Conservation (phyloP, 1,284 basidiomycete species). For the Apiotrichum akiyoshidainum region DNA sequence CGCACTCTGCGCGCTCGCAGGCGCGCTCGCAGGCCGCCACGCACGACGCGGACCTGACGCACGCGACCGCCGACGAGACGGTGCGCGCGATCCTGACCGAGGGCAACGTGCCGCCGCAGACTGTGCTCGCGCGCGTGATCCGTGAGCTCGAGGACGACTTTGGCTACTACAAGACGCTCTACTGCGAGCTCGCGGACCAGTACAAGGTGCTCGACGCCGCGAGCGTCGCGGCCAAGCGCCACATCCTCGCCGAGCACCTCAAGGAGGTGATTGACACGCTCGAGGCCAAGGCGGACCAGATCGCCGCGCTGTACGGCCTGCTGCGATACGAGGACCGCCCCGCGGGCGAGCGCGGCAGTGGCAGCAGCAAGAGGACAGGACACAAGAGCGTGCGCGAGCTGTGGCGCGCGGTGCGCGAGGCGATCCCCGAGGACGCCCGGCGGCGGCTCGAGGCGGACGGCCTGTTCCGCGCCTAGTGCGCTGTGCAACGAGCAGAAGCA, state of each 20-base stretch:
- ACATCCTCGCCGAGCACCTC: constrained; percentile 75
- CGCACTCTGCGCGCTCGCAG: not conserved
- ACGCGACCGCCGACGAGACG: constrained; percentile 21
- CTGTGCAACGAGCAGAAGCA: no score
- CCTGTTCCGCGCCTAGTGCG: constrained; percentile 4
- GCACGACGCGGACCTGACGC: not conserved
- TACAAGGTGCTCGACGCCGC: constrained; percentile 81
- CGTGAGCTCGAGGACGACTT: constrained; percentile 86
- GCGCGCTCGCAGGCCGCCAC: not conserved
- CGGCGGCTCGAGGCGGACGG: constrained; percentile 34
- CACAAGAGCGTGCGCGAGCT: constrained; percentile 34
- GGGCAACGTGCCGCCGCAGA: constrained; percentile 68
- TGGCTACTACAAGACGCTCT: constrained; percentile 85
- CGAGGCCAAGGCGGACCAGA: constrained; percentile 86
- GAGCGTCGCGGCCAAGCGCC: constrained; percentile 71
- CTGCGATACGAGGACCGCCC: constrained; percentile 64
- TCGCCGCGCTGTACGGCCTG: constrained; percentile 75
- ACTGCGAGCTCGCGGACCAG: constrained; percentile 79
- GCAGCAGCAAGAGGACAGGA: not conserved
- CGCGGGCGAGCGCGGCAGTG: not conserved
- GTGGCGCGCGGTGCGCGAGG: constrained; percentile 37
- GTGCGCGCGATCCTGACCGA: constrained; percentile 59
- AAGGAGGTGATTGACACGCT: constrained; percentile 83
- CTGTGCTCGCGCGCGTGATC: constrained; percentile 71
- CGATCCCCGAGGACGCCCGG: constrained; percentile 38